phyloP scores from a whole-genome alignment of 2,329 filamentous ascomycete species.

The Stagonosporopsis cucurbitacearum region DNA sequence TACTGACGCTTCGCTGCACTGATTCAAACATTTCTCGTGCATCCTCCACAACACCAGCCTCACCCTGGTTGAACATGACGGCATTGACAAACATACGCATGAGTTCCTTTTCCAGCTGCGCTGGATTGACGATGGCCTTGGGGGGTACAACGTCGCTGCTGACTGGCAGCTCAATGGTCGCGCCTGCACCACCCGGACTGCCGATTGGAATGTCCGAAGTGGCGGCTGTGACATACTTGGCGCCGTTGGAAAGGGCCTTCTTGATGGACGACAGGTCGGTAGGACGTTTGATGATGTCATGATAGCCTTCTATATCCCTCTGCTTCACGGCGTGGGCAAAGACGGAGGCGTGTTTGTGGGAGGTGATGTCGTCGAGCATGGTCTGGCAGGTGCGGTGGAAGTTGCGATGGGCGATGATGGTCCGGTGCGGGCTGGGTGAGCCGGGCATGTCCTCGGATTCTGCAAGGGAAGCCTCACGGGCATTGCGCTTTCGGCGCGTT shows the following conservation, averaged over 20 bases:
- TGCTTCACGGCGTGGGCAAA: conserved; percentile 58
- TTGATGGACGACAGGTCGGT: conserved; percentile 60
- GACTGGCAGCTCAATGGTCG: conserved; percentile 61
- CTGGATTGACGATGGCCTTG: conserved; percentile 88
- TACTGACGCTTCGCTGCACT: conserved; percentile 78
- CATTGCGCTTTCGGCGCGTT: conserved; percentile 53
- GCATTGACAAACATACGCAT: conserved; percentile 98
- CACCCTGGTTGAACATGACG: conserved; percentile 96
- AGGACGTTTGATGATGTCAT: conserved; percentile 59
- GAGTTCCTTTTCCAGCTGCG: conserved; percentile 89
- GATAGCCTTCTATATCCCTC: conserved; percentile 59
- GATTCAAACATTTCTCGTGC: conserved; percentile 89
- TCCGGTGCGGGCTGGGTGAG: conserved; percentile 34
- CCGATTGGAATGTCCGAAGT: conserved; percentile 63
- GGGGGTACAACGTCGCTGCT: conserved; percentile 82
- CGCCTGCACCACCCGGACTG: conserved; percentile 64
- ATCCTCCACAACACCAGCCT: conserved; percentile 86
- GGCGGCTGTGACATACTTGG: conserved; percentile 64
- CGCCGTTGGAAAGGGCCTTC: conserved; percentile 55
- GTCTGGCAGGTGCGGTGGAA: conserved; percentile 56
- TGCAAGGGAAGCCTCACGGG: conserved; percentile 41
- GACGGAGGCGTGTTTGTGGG: conserved; percentile 60
- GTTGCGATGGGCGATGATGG: conserved; percentile 56
- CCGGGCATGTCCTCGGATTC: conserved; percentile 40
- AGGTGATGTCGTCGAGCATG: conserved; percentile 59